Evolutionary conservation across 768 basidiomycete species (phyloP), one percentile per base, ranked within the genome.

Genomic region (Leccinellum luteum): DNA sequence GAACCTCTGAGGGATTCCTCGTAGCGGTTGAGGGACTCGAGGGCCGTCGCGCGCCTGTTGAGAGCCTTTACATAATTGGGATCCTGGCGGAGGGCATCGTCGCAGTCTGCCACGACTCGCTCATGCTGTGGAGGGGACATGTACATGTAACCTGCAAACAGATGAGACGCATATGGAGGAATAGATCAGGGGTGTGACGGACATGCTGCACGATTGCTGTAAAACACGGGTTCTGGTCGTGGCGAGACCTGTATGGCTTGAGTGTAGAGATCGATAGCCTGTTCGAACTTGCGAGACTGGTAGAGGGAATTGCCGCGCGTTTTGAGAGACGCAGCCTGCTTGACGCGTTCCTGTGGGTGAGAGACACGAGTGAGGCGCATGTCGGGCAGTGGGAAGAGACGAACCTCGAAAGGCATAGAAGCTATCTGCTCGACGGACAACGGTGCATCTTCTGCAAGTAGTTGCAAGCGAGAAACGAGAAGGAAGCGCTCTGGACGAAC

Each of bases 171-270:
- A 32, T 3, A 12, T 15, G 19, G 28, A 4, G 17, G 0, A 15
- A 14, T 44, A 19, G 19, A 14, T 32, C 25, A 44, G 25, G 5
- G 27, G n/a, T 4, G 10, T 25, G 21, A 65, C 87, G 55, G 58
- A 93, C 96, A 98, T 60, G 97, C 97, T 41, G 96, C 97, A 52
- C 97, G 87, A 74, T 99, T 99, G 74, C 91, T 92, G 82, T 86
- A 98, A 76, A 89, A 99, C 31, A 98, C 92, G 28, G 97, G 87
- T 67, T 96, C 93, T 7, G 87, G 84, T 69, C 84, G 86, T 8
- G 90, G 86, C 4, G 90, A 79, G 19, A 89, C 79, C 48, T 81
- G 77, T 60, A 92, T 91, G 35, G 90, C 90, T 56, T 81, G 83
- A 12, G 88, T 88, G 75, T 92, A 92, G 55, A 82, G 75, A 23